Evolutionary conservation across 2,329 filamentous ascomycete genomes (phyloP).

Genomic region (Fusarium sp.): DNA sequence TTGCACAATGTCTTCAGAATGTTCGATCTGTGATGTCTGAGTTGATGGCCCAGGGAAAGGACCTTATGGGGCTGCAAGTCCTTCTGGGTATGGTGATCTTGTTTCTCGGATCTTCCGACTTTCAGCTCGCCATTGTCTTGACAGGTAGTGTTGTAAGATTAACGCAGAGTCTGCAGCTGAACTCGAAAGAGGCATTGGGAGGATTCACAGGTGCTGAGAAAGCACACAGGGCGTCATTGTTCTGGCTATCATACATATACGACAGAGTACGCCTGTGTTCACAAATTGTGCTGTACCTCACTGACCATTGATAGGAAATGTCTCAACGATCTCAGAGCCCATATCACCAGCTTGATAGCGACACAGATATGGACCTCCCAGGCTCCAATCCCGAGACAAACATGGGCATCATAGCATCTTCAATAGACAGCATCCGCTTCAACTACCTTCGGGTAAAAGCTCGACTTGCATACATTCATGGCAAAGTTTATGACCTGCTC

Average conservation of each 20-base stretch:
- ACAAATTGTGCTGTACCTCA: background rate
- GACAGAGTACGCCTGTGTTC: slow-evolving; percentile 41
- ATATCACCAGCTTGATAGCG: slow-evolving; percentile 51
- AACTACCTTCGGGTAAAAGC: slow-evolving; percentile 29
- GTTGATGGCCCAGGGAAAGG: slow-evolving; percentile 47
- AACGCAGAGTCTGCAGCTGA: slow-evolving; percentile 49
- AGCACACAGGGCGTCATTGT: slow-evolving; percentile 48
- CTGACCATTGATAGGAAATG: slow-evolving; percentile 45
- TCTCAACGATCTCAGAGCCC: slow-evolving; percentile 50
- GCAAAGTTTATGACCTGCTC: slow-evolving; percentile 33
- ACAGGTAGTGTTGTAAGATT: slow-evolving; percentile 50
- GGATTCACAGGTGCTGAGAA: background rate
- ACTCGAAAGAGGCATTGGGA: slow-evolving; percentile 37
- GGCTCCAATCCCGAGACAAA: slow-evolving; percentile 5
- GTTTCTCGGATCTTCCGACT: slow-evolving; percentile 48
- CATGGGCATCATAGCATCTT: slow-evolving; percentile 24
- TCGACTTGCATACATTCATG: slow-evolving; percentile 37
- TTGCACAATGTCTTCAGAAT: slow-evolving; percentile 47
- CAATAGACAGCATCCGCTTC: slow-evolving; percentile 6
- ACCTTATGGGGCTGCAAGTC: slow-evolving; percentile 50
- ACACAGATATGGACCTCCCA: slow-evolving; percentile 51
- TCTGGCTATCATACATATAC: slow-evolving; percentile 53
- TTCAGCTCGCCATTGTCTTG: slow-evolving; percentile 48
- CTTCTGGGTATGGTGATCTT: slow-evolving; percentile 51
- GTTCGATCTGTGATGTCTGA: slow-evolving; percentile 49